Evolutionary conservation across 148 eudicot genomes (phyloP).

Genomic region (Cornus suecica): DNA sequence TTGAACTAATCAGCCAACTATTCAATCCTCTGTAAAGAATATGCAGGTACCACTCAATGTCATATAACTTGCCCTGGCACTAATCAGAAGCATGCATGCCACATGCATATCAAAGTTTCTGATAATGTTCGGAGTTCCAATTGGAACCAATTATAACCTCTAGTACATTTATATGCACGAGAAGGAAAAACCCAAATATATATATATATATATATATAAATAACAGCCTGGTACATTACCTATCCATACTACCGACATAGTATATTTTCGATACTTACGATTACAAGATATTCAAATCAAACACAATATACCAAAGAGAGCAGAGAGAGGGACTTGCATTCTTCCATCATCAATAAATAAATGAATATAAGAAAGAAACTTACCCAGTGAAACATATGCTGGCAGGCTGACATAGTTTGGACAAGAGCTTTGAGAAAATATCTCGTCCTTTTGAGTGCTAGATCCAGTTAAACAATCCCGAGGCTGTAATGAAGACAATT

Average conservation of each 20-base stretch:
- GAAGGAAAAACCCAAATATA: no score
- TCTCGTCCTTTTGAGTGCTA: conserved; percentile 16
- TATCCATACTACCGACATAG: background rate
- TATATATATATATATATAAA: no score
- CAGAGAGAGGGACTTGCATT: background rate
- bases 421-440: conserved; percentile 47
- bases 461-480: conserved; percentile 59
- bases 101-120: background rate
- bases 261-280: no score
- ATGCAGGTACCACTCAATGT: background rate
- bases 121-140: no score
- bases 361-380: conserved; percentile 12
- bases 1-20: background rate
- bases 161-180: background rate
- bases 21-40: background rate
- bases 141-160: background rate
- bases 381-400: conserved; percentile 44
- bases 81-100: background rate
- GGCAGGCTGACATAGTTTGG: conserved; percentile 89
- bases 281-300: no score
- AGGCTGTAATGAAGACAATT: conserved; percentile 48
- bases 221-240: background rate
- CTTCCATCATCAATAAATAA: background rate
- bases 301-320: background rate
- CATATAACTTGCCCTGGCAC: background rate